A percentile compares a stretch with the other conserved stretches of the same genome.
Evolutionary conservation across 2,329 filamentous ascomycete species (phyloP).

Genomic region (Beauveria medogensis): DNA sequence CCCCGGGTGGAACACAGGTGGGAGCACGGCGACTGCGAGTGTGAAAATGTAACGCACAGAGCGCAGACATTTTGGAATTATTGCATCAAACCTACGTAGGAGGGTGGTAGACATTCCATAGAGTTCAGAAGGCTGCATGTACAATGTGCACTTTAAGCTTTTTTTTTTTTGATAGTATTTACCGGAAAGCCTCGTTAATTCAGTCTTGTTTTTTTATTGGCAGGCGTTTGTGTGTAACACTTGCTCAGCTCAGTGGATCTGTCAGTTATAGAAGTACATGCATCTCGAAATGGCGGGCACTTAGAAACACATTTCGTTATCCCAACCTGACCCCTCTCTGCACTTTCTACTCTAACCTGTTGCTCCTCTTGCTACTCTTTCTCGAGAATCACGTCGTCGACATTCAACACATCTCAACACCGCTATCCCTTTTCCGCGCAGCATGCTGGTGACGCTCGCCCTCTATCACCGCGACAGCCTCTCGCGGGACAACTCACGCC

Average conservation of each 20-base stretch:
- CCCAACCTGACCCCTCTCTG: background rate
- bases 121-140: background rate
- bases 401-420: background rate
- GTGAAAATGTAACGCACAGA: background rate
- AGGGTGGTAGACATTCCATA: background rate
- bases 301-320: no score
- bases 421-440: background rate
- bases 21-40: background rate
- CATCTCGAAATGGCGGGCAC: no score
- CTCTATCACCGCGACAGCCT: constrained; percentile 22
- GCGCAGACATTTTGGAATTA: background rate
- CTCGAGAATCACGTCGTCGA: background rate
- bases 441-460: constrained; percentile 15
- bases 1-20: background rate
- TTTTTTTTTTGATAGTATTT: no score
- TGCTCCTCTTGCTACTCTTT: background rate
- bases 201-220: no score
- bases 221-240: background rate
- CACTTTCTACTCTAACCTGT: background rate
- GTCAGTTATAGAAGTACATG: no score
- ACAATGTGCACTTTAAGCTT: background rate
- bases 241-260: no score
- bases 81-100: background rate
- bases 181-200: no score
- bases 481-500: constrained; percentile 18